A percentile compares a stretch with the other conserved stretches of the same genome.
Evolutionary conservation across 768 basidiomycete species (phyloP).

Genomic region (Lactarius vividus): DNA sequence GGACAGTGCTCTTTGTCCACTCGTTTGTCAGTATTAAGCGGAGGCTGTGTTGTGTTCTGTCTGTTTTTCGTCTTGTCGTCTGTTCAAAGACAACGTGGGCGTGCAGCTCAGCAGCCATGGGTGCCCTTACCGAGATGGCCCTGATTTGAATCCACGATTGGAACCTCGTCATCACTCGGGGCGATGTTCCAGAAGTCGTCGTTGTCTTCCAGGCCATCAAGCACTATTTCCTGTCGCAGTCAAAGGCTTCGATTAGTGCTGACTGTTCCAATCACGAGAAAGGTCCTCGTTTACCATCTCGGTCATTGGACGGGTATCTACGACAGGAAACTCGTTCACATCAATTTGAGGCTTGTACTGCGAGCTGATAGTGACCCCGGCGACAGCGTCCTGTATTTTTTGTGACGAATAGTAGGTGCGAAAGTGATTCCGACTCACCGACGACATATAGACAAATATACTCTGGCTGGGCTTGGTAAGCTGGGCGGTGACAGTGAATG

Average conservation of each 20-base stretch:
- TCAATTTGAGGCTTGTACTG: conserved; percentile 58
- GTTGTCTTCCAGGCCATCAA: conserved; percentile 64
- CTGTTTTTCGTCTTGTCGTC: not conserved
- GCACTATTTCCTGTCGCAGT: conserved; percentile 56
- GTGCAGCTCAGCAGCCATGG: not conserved
- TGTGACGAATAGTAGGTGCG: conserved; percentile 36
- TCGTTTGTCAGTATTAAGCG: not conserved
- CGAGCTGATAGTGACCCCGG: conserved; percentile 56
- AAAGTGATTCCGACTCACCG: conserved; percentile 44
- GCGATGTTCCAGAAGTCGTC: conserved; percentile 63
- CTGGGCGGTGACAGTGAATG: conserved; percentile 55
- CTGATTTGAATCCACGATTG: conserved; percentile 36
- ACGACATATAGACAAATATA: conserved; percentile 38
- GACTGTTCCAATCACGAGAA: not conserved
- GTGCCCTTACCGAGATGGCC: conserved; percentile 29
- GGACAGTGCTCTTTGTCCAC: not conserved
- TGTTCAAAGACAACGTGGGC: not conserved
- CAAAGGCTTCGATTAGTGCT: not conserved
- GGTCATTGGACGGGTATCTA: conserved; percentile 67
- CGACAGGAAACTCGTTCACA: conserved; percentile 58
- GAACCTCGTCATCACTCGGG: conserved; percentile 36
- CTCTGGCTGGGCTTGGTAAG: conserved; percentile 74
- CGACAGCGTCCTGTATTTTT: conserved; percentile 56
- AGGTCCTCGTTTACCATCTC: conserved; percentile 43
- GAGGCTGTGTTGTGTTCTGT: not conserved